These are phyloP conservation scores for Arthrinium phaeospermum DNA, from an alignment of 2,329 filamentous ascomycete genomes.

Conservation along the genomic window DNA sequence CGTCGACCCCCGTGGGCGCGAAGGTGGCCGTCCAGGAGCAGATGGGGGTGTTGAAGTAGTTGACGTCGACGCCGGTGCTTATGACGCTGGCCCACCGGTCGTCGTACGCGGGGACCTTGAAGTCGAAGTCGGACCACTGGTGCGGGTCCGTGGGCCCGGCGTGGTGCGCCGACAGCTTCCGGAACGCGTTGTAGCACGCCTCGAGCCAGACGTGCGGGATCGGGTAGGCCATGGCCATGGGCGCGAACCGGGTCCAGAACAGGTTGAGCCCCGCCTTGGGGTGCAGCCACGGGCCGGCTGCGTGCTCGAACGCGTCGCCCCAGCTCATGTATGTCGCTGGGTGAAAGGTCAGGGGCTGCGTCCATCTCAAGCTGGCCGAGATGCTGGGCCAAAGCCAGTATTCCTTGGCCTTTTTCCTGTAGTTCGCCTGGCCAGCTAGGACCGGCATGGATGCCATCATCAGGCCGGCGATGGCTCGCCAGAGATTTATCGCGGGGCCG, in stretches of 20 bases:
- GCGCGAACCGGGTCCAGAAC: neutral
- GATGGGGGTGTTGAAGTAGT: neutral
- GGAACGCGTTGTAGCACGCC: neutral
- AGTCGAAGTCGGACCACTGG: constrained; percentile 16
- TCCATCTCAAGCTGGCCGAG: neutral
- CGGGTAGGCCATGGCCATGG: neutral
- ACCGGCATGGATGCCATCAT: constrained; percentile 21
- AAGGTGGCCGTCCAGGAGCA: neutral
- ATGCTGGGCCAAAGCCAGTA: neutral
- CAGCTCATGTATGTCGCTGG: neutral
- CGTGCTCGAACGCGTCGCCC: neutral
- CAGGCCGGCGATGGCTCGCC: constrained; percentile 14
- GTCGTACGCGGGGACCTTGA: constrained; percentile 19
- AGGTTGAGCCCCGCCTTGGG: neutral
- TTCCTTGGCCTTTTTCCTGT: neutral
- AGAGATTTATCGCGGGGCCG: neutral
- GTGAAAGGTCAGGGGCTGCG: neutral
- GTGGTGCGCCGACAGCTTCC: constrained; percentile 1
- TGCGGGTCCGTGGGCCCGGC: neutral
- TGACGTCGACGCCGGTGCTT: neutral
- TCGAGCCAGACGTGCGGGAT: neutral
- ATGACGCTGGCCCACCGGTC: neutral
- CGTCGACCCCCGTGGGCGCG: neutral
- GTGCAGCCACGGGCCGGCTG: neutral
- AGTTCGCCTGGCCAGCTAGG: neutral